Base-by-base conservation (phyloP, 768 basidiomycete species). In the Lactifluus volemus region DNA sequence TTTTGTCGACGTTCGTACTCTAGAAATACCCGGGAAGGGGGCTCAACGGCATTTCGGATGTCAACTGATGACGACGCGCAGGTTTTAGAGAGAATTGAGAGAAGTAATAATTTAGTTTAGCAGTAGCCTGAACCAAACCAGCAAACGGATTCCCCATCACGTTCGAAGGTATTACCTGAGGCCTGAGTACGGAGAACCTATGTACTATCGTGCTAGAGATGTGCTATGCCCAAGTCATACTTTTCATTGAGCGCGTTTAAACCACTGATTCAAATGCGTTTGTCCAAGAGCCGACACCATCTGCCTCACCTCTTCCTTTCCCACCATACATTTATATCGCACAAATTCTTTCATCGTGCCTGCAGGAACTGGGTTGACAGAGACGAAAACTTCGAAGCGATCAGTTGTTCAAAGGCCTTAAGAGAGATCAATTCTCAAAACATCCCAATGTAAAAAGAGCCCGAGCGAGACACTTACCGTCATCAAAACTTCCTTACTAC, bases 391-490 rank as follows among this genome's bases (percentile, higher is more conserved):
- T 74, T 78, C 1, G 78, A 72, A 0, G 75, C 71, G 14, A 85
- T 71, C 42, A 98, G 77, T 15, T 78, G 74, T 67, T 95, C 89
- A 68, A 90, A 97, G 10, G 85, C 85, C 94, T 97, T 29, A 41
- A 53, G 25, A 60, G 32, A 6, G 12, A 11, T 9, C 41, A 34
- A 29, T 19, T 41, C 15, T 44, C 34, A 51, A 19, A 19, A 47
- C 34, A 58, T 47, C 19, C 58, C 53, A 12, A 44, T 0, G n/a
- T 41, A 42, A 25, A 41, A 42, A n/a, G 30, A n/a, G 48, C 32
- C 19, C 52, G 32, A 36, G 34, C 8, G 39, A 49, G 5, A 17
- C 9, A 78, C 87, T 63, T 68, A 92, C 91, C 55, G 78, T 78
- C 72, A 84, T 76, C 56, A 91, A 76, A 39, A 91, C 81, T 10